phyloP scores from a whole-genome alignment of 164 flowering plant genomes.

The Magnolia sinica region DNA sequence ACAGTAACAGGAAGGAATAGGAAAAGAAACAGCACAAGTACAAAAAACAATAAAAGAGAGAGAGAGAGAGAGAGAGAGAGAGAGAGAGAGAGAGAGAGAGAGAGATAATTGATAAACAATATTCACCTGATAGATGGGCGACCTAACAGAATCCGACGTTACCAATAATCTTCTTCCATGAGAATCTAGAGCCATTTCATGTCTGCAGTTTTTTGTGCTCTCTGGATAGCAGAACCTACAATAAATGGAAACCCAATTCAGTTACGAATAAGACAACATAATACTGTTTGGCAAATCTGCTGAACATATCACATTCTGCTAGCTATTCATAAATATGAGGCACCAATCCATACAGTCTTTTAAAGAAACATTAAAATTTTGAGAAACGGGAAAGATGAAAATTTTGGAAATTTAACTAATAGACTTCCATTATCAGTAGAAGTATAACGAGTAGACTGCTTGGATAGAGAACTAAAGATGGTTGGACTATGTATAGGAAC shows the following conservation, averaged over 20 bases:
- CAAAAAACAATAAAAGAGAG: neutral
- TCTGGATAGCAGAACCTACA: conserved; percentile 54
- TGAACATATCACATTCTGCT: neutral
- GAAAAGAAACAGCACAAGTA: neutral
- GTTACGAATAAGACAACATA: neutral
- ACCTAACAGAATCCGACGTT: conserved; percentile 72
- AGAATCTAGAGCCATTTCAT: conserved; percentile 85
- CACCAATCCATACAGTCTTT: neutral
- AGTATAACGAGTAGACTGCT: too few relatives aligned
- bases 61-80: neutral
- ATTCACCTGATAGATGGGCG: conserved; percentile 85
- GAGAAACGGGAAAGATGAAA: too few relatives aligned
- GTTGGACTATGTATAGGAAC: too few relatives aligned
- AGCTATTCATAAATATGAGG: neutral
- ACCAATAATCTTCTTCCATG: conserved; percentile 69
- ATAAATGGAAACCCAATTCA: neutral
- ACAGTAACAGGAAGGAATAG: too few relatives aligned
- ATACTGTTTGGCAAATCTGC: neutral
- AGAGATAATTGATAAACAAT: neutral
- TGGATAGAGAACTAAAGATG: too few relatives aligned
- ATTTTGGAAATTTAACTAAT: neutral
- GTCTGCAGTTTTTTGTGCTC: conserved; percentile 37
- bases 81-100: neutral
- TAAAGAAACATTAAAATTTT: too few relatives aligned
- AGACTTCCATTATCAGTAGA: neutral